These are phyloP conservation scores for Suhomyces ambrosiae DNA, from an alignment of 1,139 yeast species.

Conservation along the genomic window DNA sequence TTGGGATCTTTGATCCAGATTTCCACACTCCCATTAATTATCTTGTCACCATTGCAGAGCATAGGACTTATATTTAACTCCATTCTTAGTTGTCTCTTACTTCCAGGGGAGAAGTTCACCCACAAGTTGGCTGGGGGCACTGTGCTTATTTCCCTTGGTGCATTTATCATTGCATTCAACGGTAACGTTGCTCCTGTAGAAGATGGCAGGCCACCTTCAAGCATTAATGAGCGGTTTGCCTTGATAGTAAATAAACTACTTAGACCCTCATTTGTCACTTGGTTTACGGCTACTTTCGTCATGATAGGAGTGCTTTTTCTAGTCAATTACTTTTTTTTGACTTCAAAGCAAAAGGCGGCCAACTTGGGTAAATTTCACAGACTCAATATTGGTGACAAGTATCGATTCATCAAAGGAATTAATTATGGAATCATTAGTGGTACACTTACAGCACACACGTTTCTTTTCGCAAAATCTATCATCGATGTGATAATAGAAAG, in stretches of 20 bases:
- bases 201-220: constrained; percentile 26
- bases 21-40: constrained; percentile 77
- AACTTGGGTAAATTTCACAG: background rate
- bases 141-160: constrained; percentile 68
- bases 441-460: constrained; percentile 80
- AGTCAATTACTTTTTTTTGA: constrained; percentile 22
- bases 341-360: constrained; percentile 6
- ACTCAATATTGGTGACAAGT: constrained; percentile 5
- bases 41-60: constrained; percentile 82
- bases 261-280: constrained; percentile 32
- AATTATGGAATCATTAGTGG: constrained; percentile 75
- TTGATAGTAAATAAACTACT: constrained; percentile 29
- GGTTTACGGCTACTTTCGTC: constrained; percentile 44
- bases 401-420: constrained; percentile 49
- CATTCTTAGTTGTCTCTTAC: constrained; percentile 61
- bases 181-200: constrained; percentile 38
- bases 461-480: constrained; percentile 79
- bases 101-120: constrained; percentile 72
- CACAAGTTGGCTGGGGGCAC: constrained; percentile 64
- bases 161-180: constrained; percentile 76
- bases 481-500: constrained; percentile 65
- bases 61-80: constrained; percentile 86
- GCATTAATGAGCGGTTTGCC: constrained; percentile 30
- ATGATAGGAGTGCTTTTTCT: constrained; percentile 29
- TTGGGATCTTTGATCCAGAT: constrained; percentile 84